A percentile compares a stretch with the other conserved stretches of the same genome.
phyloP scores from a whole-genome alignment of 495 filamentous ascomycete genomes.

The Xylaria intraflava region DNA sequence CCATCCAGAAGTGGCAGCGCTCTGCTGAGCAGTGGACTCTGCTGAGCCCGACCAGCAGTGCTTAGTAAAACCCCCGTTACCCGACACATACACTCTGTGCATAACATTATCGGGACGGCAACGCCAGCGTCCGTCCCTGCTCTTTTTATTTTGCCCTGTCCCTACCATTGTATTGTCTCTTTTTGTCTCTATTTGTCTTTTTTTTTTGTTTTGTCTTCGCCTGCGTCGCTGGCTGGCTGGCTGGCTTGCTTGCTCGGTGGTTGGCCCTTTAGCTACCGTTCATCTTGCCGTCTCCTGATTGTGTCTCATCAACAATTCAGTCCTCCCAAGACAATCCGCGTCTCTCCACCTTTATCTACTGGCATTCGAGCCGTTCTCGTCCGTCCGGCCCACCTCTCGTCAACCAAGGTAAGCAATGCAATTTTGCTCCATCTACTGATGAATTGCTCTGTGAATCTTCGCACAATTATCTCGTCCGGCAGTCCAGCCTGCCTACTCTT shows the following conservation, averaged over 20 bases:
- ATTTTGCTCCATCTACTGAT: background rate
- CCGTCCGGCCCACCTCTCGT: background rate
- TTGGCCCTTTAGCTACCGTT: background rate
- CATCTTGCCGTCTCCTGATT: background rate
- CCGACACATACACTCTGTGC: no score
- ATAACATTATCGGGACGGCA: no score
- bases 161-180: no score
- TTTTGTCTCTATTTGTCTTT: no score
- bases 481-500: background rate
- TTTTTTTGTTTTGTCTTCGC: background rate
- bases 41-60: no score
- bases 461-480: background rate
- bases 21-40: no score
- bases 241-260: no score
- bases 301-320: background rate
- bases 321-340: background rate
- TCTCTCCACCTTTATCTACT: background rate
- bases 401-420: constrained; percentile 8
- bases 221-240: no score
- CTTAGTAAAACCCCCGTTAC: no score
- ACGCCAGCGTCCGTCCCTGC: no score
- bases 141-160: no score
- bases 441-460: background rate
- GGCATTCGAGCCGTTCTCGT: constrained; percentile 1
- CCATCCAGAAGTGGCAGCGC: no score